These are phyloP conservation scores for Pseudotsuga menziesii DNA, from an alignment of 75 land plant species.

Conservation along the genomic window DNA sequence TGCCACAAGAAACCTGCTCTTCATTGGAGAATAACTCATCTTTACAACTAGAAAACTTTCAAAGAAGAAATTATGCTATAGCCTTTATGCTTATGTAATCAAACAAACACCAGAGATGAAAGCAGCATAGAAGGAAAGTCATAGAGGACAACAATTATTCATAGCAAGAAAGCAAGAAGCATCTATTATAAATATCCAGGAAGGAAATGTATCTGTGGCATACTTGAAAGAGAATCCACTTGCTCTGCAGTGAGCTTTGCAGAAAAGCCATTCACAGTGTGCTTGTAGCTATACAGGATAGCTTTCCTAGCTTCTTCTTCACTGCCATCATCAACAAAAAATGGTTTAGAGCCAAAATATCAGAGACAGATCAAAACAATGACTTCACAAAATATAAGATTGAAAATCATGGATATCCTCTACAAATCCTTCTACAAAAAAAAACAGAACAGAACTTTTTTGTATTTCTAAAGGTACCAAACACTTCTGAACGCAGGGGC, in stretches of 20 bases:
- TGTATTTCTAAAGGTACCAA: background rate
- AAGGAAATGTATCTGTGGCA: slow-evolving; percentile 3
- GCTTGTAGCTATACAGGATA: slow-evolving; percentile 68
- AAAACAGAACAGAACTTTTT: background rate
- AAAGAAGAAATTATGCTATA: background rate
- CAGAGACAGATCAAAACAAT: background rate
- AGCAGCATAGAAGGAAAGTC: background rate
- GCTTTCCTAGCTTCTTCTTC: slow-evolving; percentile 71
- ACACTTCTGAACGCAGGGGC: background rate
- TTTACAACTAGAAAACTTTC: background rate
- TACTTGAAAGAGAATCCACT: slow-evolving; percentile 50
- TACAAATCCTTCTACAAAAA: background rate
- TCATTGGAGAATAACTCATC: background rate
- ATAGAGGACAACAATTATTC: background rate
- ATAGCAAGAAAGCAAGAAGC: background rate
- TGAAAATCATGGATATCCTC: background rate
- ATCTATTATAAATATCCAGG: background rate
- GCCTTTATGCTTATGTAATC: background rate
- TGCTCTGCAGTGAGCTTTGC: slow-evolving; percentile 84
- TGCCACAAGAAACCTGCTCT: background rate
- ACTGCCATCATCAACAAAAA: slow-evolving; percentile 21
- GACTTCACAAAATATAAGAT: background rate
- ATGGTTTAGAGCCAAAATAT: background rate
- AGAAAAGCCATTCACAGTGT: slow-evolving; percentile 70
- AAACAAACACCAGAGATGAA: background rate